These are phyloP conservation scores for Aschersonia sp. DNA, from an alignment of 2,329 filamentous ascomycete species.

Conservation along the genomic window DNA sequence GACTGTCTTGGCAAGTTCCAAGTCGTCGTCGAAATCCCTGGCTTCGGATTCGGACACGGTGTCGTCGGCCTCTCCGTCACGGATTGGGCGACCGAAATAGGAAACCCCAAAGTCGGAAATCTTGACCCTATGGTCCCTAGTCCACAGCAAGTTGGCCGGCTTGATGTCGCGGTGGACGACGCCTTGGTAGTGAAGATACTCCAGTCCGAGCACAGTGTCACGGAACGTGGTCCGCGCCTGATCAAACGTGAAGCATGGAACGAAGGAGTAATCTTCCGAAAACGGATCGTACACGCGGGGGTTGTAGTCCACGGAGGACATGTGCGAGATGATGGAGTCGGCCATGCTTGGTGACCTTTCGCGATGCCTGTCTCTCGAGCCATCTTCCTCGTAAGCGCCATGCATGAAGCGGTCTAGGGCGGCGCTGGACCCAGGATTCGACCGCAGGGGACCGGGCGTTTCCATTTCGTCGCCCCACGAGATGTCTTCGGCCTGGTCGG, in stretches of 20 bases:
- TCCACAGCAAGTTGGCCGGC: constrained; percentile 82
- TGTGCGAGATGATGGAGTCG: constrained; percentile 59
- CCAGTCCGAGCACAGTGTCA: constrained; percentile 82
- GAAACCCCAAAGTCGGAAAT: constrained; percentile 99
- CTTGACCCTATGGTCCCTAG: constrained; percentile 74
- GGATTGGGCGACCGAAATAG: constrained; percentile 79
- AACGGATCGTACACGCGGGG: constrained; percentile 47
- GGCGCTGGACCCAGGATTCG: constrained; percentile 35
- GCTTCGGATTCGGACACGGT: constrained; percentile 68
- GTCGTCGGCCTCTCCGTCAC: constrained; percentile 68
- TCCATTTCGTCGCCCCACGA: constrained; percentile 37
- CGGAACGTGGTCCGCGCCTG: constrained; percentile 76
- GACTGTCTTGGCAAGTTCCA: constrained; percentile 95
- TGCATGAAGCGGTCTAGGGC: constrained; percentile 68
- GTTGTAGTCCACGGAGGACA: constrained; percentile 50
- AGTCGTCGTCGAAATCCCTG: constrained; percentile 77
- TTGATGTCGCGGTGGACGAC: constrained; percentile 80
- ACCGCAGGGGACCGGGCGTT: constrained; percentile 36
- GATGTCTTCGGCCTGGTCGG: constrained; percentile 19
- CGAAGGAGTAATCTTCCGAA: constrained; percentile 81
- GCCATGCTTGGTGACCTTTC: constrained; percentile 68
- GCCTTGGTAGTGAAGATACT: constrained; percentile 83
- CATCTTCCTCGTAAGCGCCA: constrained; percentile 46
- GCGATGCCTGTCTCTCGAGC: constrained; percentile 41
- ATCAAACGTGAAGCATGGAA: constrained; percentile 80